Percentiles rank a stretch among this genome's conserved stretches.
These are phyloP conservation scores for Saccharomycopsis sp. DNA, from an alignment of 805 yeast species.

Conservation along the genomic window DNA sequence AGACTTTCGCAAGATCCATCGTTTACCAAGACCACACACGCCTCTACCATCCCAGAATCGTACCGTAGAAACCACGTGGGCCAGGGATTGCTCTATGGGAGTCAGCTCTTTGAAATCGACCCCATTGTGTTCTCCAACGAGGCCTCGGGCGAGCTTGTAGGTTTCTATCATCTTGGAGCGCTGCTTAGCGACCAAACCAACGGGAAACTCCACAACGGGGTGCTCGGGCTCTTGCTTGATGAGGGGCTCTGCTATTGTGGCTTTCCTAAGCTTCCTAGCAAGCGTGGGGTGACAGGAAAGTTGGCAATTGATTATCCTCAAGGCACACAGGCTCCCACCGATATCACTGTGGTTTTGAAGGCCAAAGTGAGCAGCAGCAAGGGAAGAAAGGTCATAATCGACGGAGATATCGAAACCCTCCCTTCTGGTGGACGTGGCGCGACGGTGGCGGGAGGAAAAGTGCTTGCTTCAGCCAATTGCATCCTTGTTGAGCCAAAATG, in stretches of 20 bases:
- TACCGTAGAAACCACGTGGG: slow-evolving; percentile 62
- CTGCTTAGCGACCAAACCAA: slow-evolving; percentile 34
- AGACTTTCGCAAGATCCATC: slow-evolving; percentile 24
- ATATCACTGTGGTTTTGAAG: slow-evolving; percentile 54
- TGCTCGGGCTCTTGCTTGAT: slow-evolving; percentile 44
- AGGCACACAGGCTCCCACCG: slow-evolving; percentile 34
- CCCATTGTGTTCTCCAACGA: slow-evolving; percentile 59
- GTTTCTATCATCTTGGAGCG: slow-evolving; percentile 65
- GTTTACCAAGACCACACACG: slow-evolving; percentile 29
- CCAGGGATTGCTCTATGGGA: slow-evolving; percentile 65
- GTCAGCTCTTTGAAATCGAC: slow-evolving; percentile 62
- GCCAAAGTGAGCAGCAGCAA: slow-evolving; percentile 60
- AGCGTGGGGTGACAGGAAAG: slow-evolving; percentile 84
- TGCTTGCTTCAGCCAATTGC: slow-evolving; percentile 59
- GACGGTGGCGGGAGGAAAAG: slow-evolving; percentile 23
- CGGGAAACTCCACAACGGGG: slow-evolving; percentile 75
- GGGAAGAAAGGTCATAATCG: slow-evolving; percentile 78
- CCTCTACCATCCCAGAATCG: slow-evolving; percentile 47
- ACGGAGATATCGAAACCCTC: slow-evolving; percentile 56
- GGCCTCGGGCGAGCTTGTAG: slow-evolving; percentile 45
- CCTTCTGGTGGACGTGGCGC: slow-evolving; percentile 25
- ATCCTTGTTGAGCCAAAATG: slow-evolving; percentile 81
- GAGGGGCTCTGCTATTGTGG: slow-evolving; percentile 85
- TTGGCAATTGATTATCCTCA: slow-evolving; percentile 51
- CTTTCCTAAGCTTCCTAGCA: slow-evolving; percentile 69